Evolutionary conservation across 192 early-diverging fungal species (phyloP).

Genomic region (Coemansia sp.): DNA sequence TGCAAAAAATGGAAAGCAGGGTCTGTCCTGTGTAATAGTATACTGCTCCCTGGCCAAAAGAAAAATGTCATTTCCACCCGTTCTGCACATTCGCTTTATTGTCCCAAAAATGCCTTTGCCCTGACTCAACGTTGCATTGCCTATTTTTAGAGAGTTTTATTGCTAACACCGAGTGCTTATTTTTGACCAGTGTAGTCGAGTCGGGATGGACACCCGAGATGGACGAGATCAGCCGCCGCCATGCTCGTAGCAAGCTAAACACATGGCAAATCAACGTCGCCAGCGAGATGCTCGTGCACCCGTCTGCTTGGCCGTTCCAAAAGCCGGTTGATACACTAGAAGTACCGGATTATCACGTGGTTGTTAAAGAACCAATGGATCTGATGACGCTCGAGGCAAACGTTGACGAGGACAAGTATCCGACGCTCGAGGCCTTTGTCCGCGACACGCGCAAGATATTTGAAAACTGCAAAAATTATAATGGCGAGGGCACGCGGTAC

Average conservation of each 20-base stretch:
- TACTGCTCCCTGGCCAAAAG: not conserved
- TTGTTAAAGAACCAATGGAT: conserved; percentile 97
- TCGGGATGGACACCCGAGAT: conserved; percentile 94
- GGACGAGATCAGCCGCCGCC: conserved; percentile 56
- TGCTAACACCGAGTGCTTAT: not conserved
- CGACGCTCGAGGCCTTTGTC: conserved; percentile 78
- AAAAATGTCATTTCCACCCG: no score
- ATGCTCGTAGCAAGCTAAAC: conserved; percentile 52
- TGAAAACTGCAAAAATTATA: conserved; percentile 89
- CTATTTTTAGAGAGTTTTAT: conserved; percentile 2
- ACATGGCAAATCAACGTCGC: conserved; percentile 68
- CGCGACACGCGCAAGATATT: conserved; percentile 89
- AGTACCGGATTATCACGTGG: conserved; percentile 92
- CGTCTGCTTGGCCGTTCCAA: conserved; percentile 89
- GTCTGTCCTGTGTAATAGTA: not conserved
- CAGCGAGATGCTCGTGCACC: conserved; percentile 73
- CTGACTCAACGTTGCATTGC: not conserved
- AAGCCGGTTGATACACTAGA: conserved; percentile 84
- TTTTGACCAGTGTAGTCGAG: conserved; percentile 55
- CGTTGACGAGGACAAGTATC: conserved; percentile 85
- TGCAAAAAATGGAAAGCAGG: not conserved
- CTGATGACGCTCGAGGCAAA: conserved; percentile 79
- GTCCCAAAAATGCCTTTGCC: no score
- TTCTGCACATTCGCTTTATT: no score
- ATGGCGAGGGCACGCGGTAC: conserved; percentile 83